Evolutionary conservation across 257 asterid species (phyloP).

Genomic region (Ehretia macrophylla): DNA sequence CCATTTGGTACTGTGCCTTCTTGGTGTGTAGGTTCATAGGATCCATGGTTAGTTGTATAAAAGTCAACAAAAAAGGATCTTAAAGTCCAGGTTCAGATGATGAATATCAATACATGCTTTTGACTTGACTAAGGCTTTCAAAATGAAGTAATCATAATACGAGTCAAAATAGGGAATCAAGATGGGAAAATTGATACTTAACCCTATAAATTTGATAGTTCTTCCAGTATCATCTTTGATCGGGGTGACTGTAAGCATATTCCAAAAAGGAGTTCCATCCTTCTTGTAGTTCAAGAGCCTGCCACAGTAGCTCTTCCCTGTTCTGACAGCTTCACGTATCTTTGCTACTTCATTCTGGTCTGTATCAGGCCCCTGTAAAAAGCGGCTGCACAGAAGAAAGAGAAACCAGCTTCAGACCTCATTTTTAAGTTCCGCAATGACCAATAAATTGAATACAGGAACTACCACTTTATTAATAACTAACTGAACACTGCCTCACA

Average conservation of each 20-base stretch:
- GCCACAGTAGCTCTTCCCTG: slow-evolving; percentile 70
- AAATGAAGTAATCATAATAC: no score
- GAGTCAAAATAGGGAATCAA: no score
- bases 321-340: slow-evolving; percentile 33
- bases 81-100: no score
- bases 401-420: slow-evolving; percentile 20
- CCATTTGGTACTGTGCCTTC: no score
- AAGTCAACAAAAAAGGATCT: no score
- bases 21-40: no score
- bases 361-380: slow-evolving; percentile 92
- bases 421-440: slow-evolving; percentile 9
- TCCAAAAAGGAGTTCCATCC: slow-evolving; percentile 98
- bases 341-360: slow-evolving; percentile 80
- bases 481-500: background rate
- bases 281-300: slow-evolving; percentile 90
- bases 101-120: no score
- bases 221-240: slow-evolving; percentile 89
- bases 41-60: no score
- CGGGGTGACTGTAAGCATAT: slow-evolving; percentile 88
- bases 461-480: no score
- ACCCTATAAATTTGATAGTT: slow-evolving; percentile 91
- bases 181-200: slow-evolving; percentile 8
- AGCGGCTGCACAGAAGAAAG: slow-evolving; percentile 57
- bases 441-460: no score
- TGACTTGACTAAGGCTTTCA: no score